phyloP scores from a whole-genome alignment of 805 yeast species.

The Priceomyces haplophilus region DNA sequence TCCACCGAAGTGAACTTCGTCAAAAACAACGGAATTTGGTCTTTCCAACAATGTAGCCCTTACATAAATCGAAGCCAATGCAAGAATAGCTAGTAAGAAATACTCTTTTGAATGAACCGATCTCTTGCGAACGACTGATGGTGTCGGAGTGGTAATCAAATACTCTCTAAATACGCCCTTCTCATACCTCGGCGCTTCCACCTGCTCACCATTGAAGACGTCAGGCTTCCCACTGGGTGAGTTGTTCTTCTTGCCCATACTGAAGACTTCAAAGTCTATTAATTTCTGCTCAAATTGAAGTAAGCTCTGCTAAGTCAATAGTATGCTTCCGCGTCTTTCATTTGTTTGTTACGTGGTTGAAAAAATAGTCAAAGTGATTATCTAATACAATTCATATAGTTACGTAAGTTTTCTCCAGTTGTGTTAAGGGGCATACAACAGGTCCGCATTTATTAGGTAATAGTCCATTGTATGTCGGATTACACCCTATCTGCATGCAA shows the following conservation, averaged over 20 bases:
- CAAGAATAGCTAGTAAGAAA: conserved; percentile 28
- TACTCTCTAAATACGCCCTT: conserved; percentile 56
- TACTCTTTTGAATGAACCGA: conserved; percentile 29
- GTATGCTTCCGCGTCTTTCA: conserved; percentile 1
- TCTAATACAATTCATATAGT: neutral
- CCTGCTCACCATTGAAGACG: conserved; percentile 39
- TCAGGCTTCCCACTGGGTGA: neutral
- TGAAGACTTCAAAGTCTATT: conserved; percentile 1
- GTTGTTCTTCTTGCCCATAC: conserved; percentile 2
- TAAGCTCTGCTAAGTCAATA: neutral
- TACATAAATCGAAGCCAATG: conserved; percentile 53
- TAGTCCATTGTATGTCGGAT: neutral
- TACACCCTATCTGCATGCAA: too few species aligned
- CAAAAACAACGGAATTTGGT: conserved; percentile 86
- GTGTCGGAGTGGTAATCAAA: conserved; percentile 50
- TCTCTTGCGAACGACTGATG: conserved; percentile 38
- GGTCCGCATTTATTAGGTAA: neutral
- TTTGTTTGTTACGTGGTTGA: neutral
- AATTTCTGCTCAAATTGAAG: neutral
- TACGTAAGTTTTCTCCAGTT: neutral
- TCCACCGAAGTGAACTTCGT: conserved; percentile 96
- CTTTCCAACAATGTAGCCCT: conserved; percentile 58
- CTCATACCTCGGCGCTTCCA: conserved; percentile 30
- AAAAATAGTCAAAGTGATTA: neutral
- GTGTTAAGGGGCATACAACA: neutral